These are phyloP conservation scores for Stephanocyclus meneghinianus DNA, from an alignment of 352 stramenopile species.

Conservation along the genomic window DNA sequence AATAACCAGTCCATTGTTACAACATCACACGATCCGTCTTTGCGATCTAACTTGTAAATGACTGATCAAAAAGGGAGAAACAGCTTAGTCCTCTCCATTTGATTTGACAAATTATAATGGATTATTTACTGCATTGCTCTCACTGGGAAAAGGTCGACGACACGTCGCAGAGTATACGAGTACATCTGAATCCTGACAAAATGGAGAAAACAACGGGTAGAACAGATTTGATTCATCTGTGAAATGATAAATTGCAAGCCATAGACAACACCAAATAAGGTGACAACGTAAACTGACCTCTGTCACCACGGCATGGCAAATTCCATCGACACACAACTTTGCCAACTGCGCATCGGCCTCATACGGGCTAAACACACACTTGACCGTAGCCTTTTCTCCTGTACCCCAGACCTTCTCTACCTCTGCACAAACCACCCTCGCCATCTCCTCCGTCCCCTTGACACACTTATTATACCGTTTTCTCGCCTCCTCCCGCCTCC, in stretches of 20 bases:
- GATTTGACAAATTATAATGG: neutral
- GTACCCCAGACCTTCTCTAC: constrained; percentile 46
- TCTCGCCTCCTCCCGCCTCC: constrained; percentile 56
- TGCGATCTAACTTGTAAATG: constrained; percentile 80
- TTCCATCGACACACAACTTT: constrained; percentile 69
- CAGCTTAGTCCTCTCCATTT: neutral
- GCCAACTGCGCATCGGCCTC: constrained; percentile 82
- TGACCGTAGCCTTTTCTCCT: constrained; percentile 33
- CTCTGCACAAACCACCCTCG: constrained; percentile 49
- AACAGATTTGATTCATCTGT: neutral
- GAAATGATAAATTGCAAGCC: neutral
- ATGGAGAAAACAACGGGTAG: constrained; percentile 1
- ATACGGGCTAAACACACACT: constrained; percentile 76
- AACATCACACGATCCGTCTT: constrained; percentile 71
- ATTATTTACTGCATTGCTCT: neutral
- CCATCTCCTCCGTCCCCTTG: constrained; percentile 67
- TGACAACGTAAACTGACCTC: constrained; percentile 41
- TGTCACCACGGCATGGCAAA: constrained; percentile 73
- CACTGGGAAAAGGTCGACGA: constrained; percentile 55
- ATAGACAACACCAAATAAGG: neutral
- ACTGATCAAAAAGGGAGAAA: constrained; percentile 18
- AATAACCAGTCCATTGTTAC: constrained; percentile 81
- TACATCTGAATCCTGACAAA: constrained; percentile 71
- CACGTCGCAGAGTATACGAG: constrained; percentile 72
- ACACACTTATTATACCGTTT: constrained; percentile 77